Base-by-base conservation (phyloP, 495 filamentous ascomycete genomes). In the Tuber magnatum region DNA sequence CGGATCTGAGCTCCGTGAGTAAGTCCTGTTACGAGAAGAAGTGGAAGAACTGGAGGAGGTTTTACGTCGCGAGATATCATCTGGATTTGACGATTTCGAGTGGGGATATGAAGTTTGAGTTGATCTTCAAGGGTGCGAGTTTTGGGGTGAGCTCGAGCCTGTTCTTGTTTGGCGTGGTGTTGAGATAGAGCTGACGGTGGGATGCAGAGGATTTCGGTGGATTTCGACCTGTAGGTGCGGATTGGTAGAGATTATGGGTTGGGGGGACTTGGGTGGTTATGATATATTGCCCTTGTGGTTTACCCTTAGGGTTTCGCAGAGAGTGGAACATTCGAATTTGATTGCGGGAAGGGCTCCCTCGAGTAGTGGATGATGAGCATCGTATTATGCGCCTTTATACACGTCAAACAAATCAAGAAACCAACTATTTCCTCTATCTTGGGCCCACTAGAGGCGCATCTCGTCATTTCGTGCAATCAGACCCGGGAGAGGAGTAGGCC, bases 21-120 rank as follows among this genome's bases (percentile, higher is more conserved):
- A 75, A 75, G 73, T 56, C 35, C 24, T 6, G 44, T 32, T 75
- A 75, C 44, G 69, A 73, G 38, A 73, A 56, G 38, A 72, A 48
- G n/a, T 75, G 73, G 73, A 73, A 51, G 73, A n/a, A 48, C 68
- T 75, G 69, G 70, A 44, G 68, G 38, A 71, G 18, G n/a, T 75
- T 4, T 73, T 75, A 75, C 24, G 38, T 51, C 20, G 73, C 73
- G 12, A 75, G 73, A 22, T 75, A 75, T 51, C 72, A 38, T 32
- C 44, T 75, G 24, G 69, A 75, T 74, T 32, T 75, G 40, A 48
- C 39, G 3, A 51, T 75, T 18, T 51, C 24, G 32, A 56, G 42
- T 18, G 73, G 73, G n/a, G 73, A 72, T 22, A 75, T 75, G 73
- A 43, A 41, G 69, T 75, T 75, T 73, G 69, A 75, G 39, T 46